Percentiles rank a stretch among this genome's conserved stretches.
Conservation (phyloP, 2,329 filamentous ascomycete genomes). For the Bipolaris gigantea region DNA sequence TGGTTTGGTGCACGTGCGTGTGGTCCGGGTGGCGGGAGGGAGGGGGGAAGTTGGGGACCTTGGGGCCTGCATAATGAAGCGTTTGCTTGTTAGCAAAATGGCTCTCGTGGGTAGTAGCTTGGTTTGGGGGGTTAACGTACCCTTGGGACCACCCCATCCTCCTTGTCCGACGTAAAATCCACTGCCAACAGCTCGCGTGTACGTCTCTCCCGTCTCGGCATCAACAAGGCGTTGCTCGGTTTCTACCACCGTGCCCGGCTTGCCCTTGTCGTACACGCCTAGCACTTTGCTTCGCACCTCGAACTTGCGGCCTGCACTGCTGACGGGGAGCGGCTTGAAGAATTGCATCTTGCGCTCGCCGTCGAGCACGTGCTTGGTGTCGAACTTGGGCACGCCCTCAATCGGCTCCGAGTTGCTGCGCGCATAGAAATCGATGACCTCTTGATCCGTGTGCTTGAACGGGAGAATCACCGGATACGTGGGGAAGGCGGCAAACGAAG, state of each 20-base stretch:
- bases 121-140: conserved; percentile 45
- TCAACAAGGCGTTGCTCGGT: conserved; percentile 78
- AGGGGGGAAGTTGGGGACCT: conserved; percentile 75
- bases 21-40: conserved; percentile 73
- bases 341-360: conserved; percentile 81
- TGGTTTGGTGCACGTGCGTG: conserved; percentile 71
- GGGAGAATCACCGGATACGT: conserved; percentile 83
- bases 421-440: conserved; percentile 84
- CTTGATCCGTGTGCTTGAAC: conserved; percentile 76
- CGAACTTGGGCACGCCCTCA: conserved; percentile 75
- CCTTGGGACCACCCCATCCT: conserved; percentile 89
- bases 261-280: conserved; percentile 89
- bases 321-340: conserved; percentile 72
- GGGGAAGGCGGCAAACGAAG: conserved; percentile 83
- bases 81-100: neutral
- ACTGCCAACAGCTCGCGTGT: conserved; percentile 68
- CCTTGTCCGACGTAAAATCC: conserved; percentile 80
- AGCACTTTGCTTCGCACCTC: conserved; percentile 76
- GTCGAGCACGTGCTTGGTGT: conserved; percentile 74
- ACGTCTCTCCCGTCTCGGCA: conserved; percentile 67
- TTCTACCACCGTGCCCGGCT: conserved; percentile 78
- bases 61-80: conserved; percentile 53
- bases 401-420: conserved; percentile 67
- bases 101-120: too few relatives aligned
- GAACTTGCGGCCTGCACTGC: conserved; percentile 71